These are phyloP conservation scores for Anethum foeniculum DNA, from an alignment of 140 eudicot genomes.

Conservation along the genomic window DNA sequence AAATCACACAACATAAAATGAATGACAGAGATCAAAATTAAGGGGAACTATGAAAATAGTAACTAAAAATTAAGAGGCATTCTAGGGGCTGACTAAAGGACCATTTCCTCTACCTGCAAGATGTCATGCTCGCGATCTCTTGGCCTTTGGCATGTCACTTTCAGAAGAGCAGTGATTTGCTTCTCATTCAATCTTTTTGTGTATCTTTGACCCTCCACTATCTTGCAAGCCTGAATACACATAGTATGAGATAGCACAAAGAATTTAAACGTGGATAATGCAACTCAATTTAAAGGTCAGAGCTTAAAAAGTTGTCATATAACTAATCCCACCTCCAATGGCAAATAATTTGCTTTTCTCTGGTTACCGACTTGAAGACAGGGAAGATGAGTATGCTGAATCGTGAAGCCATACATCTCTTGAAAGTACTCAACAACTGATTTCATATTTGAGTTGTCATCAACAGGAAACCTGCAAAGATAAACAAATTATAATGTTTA, in stretches of 20 bases:
- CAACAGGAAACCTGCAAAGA: constrained; percentile 60
- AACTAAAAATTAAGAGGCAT: not conserved
- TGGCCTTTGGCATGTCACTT: constrained; percentile 76
- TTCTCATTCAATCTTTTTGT: constrained; percentile 69
- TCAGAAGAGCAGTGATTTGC: constrained; percentile 63
- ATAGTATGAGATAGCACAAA: not conserved
- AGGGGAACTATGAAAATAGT: not conserved
- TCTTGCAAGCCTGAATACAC: constrained; percentile 57
- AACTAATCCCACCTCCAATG: constrained; percentile 51
- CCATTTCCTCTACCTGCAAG: constrained; percentile 35
- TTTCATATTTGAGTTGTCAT: constrained; percentile 58
- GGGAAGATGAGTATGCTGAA: constrained; percentile 65
- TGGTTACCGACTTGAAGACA: constrained; percentile 91
- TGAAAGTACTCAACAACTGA: constrained; percentile 76
- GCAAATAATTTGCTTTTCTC: constrained; percentile 76
- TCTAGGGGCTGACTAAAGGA: not conserved
- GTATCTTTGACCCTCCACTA: constrained; percentile 74
- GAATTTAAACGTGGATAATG: not conserved
- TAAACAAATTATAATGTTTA: not conserved
- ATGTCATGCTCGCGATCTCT: constrained; percentile 63
- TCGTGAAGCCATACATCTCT: constrained; percentile 71
- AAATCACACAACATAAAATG: not conserved
- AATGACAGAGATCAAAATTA: not conserved
- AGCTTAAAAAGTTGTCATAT: not conserved
- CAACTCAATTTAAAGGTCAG: not conserved